These are phyloP conservation scores for Candida chauliodis DNA, from an alignment of 805 yeast genomes.

Conservation along the genomic window DNA sequence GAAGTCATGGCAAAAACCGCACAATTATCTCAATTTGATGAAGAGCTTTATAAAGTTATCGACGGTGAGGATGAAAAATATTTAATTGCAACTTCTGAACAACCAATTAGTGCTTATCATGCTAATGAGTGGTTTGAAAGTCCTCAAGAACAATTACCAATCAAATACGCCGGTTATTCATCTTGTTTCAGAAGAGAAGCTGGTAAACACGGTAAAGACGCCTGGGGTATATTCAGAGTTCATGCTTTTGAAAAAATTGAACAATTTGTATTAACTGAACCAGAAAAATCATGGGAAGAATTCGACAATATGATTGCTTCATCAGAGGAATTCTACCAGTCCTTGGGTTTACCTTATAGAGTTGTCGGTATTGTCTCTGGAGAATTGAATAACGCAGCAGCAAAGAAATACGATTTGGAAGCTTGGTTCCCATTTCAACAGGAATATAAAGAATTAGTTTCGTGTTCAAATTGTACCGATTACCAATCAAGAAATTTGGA, in stretches of 20 bases:
- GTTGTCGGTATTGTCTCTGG: conserved; percentile 98
- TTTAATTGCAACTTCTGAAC: conserved; percentile 97
- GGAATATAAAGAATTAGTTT: conserved; percentile 96
- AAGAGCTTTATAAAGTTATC: conserved; percentile 92
- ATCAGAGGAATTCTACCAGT: conserved; percentile 90
- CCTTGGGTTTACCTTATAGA: conserved; percentile 90
- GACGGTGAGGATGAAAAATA: conserved; percentile 98
- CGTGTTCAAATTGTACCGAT: conserved; percentile 99
- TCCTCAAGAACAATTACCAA: conserved; percentile 94
- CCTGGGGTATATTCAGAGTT: conserved; percentile 99
- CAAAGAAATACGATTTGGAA: conserved; percentile 97
- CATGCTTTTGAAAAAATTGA: conserved; percentile 98
- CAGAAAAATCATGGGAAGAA: conserved; percentile 97
- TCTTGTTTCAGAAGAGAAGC: conserved; percentile 99
- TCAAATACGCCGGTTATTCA: conserved; percentile 96
- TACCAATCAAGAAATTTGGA: conserved; percentile 98
- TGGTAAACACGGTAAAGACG: conserved; percentile 98
- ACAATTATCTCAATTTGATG: conserved; percentile 95
- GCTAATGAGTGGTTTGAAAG: conserved; percentile 97
- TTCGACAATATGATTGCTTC: conserved; percentile 91
- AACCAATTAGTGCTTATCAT: conserved; percentile 97
- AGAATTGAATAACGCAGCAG: conserved; percentile 98
- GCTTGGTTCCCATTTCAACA: conserved; percentile 99
- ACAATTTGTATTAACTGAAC: conserved; percentile 94
- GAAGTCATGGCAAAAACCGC: conserved; percentile 99